Percentiles rank a stretch among this genome's conserved stretches.
Evolutionary conservation across 805 yeast species (phyloP).

Genomic region (Yarrowia sp.): DNA sequence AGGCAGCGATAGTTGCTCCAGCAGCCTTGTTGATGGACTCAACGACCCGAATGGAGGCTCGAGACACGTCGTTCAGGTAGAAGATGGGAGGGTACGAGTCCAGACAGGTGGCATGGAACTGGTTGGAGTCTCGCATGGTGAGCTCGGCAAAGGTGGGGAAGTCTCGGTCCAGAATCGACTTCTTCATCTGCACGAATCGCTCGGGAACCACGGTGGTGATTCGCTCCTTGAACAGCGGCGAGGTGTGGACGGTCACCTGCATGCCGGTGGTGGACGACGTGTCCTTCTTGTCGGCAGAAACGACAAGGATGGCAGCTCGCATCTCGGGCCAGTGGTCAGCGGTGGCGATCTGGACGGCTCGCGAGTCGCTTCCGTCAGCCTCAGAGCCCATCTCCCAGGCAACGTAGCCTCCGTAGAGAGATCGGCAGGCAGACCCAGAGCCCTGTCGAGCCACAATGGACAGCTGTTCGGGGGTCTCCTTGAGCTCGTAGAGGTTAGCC

Average conservation of each 20-base stretch:
- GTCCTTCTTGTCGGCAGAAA: conserved; percentile 89
- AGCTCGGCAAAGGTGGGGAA: conserved; percentile 79
- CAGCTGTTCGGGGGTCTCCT: conserved; percentile 79
- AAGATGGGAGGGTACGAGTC: conserved; percentile 96
- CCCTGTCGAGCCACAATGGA: conserved; percentile 96
- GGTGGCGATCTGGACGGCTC: conserved; percentile 89
- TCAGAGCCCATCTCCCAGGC: conserved; percentile 96
- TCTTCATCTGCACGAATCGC: conserved; percentile 78
- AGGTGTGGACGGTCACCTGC: conserved; percentile 91
- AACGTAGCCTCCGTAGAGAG: conserved; percentile 94
- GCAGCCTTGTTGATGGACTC: conserved; percentile 69
- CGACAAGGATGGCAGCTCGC: conserved; percentile 89
- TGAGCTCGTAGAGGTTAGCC: conserved; percentile 77
- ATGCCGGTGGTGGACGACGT: conserved; percentile 93
- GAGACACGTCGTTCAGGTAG: conserved; percentile 87
- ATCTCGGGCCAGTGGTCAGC: conserved; percentile 84
- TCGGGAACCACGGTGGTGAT: conserved; percentile 78
- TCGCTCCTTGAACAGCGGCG: conserved; percentile 80
- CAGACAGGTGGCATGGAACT: conserved; percentile 96
- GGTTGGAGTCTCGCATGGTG: conserved; percentile 95
- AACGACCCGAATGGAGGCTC: conserved; percentile 70
- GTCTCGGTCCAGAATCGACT: conserved; percentile 68
- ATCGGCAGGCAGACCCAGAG: conserved; percentile 97
- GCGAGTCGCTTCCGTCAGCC: conserved; percentile 83
- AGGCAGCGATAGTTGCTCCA: conserved; percentile 76